Percentiles rank a stretch among this genome's conserved stretches.
Evolutionary conservation across 805 yeast genomes (phyloP).

Genomic region (Metschnikowia bowlesiae): DNA sequence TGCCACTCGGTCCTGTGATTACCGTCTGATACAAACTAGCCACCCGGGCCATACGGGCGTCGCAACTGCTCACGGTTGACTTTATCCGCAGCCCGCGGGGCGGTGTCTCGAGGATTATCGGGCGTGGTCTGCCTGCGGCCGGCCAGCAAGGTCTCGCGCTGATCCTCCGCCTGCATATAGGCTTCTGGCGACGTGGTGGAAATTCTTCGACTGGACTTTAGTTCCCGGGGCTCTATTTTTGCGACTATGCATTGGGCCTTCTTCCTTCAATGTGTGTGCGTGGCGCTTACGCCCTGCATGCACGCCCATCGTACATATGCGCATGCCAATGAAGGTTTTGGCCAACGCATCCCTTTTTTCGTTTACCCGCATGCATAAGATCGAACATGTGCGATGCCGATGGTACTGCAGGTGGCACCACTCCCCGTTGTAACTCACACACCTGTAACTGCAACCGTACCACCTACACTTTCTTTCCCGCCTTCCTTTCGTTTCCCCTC

Average conservation of each 20-base stretch:
- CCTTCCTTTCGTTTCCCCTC: neutral
- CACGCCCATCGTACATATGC: neutral
- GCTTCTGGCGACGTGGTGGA: too few species aligned
- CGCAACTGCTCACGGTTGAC: too few species aligned
- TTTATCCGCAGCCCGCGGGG: too few species aligned
- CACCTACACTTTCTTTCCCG: neutral
- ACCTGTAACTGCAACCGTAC: neutral
- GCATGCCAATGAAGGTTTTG: conserved; percentile 4
- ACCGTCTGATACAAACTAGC: neutral
- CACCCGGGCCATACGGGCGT: too few species aligned
- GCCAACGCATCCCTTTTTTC: conserved; percentile 2
- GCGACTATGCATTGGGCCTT: neutral
- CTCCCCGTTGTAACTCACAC: neutral
- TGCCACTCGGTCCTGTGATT: neutral
- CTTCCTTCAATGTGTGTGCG: neutral
- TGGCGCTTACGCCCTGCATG: neutral
- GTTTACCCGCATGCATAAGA: conserved; percentile 5
- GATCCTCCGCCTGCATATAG: too few species aligned
- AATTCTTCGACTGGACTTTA: too few species aligned
- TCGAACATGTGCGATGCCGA: conserved; percentile 3
- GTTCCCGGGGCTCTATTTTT: too few species aligned
- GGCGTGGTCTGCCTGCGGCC: too few species aligned
- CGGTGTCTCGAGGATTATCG: too few species aligned
- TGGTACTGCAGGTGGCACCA: neutral
- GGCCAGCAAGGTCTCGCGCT: too few species aligned